Base-by-base conservation (phyloP, 371 early-diverging fungal genomes). In the Mortierella sp. region DNA sequence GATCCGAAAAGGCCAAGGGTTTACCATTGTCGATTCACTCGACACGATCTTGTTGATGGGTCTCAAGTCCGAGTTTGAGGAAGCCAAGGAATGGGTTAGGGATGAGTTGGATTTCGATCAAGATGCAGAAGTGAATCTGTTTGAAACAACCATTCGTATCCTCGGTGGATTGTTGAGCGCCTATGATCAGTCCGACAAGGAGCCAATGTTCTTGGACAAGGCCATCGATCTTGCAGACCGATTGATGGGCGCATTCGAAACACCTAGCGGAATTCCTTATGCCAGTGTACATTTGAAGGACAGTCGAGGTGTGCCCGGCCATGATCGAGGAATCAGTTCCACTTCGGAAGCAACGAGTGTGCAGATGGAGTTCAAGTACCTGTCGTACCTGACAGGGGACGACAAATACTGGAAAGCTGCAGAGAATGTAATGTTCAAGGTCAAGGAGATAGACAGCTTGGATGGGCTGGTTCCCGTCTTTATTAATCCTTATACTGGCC, bases 71-170 rank as follows among this genome's bases (percentile, higher is more conserved):
- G 96, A 96, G 70, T 97, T 92, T 77, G 58, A 84, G 16, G 85
- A 88, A 58, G 94, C 94, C 22, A 88, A 92, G 33, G 79, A 85
- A 13, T 93, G 91, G 91, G 90, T 97, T 15, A 74, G 75, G 3
- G 84, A 78, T 3, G 55, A 87, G 6, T 83, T 94, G 33, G 84
- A 89, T 41, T 94, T 93, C 74, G 87, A 93, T 69, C 88, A 91
- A 84, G 86, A 93, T 58, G 92, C 85, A 11, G 87, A 92, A 16
- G 95, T 96, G 19, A 94, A 92, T 68, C 87, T 97, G 28, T 98
- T 98, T 84, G 99, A 98, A 85, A 95, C 95, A 16, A 96, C 93
- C 0, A 98, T 98, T 64, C 92, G 99, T 1, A 90, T 96, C 0
- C 84, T 98, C 13, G 99, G 99, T 15, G 97, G 97, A 8, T 80